A percentile compares a stretch with the other conserved stretches of the same genome.
These are phyloP conservation scores for Chlorencoelia australis DNA, from an alignment of 2,329 filamentous ascomycete genomes.

Conservation along the genomic window DNA sequence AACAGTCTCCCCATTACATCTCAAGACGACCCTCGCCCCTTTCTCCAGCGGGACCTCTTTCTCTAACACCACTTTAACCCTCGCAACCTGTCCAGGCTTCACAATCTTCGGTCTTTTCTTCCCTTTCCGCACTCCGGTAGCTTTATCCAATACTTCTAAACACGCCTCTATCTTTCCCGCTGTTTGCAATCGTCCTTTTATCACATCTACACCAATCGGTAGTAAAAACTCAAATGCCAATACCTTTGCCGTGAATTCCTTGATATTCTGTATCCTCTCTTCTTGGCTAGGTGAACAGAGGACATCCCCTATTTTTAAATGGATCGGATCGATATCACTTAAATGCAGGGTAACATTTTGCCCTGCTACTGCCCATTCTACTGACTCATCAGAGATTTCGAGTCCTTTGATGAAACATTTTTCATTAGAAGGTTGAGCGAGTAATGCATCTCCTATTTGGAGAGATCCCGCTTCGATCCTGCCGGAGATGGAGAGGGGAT, in stretches of 20 bases:
- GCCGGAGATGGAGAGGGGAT: constrained; percentile 75
- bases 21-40: constrained; percentile 69
- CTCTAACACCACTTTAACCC: constrained; percentile 66
- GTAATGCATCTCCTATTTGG: constrained; percentile 71
- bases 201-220: constrained; percentile 82
- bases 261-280: constrained; percentile 60
- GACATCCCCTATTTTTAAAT: constrained; percentile 77
- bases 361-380: constrained; percentile 86
- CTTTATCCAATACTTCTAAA: constrained; percentile 67
- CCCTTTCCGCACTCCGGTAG: constrained; percentile 53
- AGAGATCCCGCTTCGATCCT: constrained; percentile 76
- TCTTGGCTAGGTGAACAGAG: constrained; percentile 62
- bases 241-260: constrained; percentile 70
- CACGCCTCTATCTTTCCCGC: constrained; percentile 65
- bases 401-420: constrained; percentile 73
- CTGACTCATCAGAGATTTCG: constrained; percentile 60
- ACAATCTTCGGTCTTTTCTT: constrained; percentile 84
- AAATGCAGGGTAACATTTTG: constrained; percentile 83
- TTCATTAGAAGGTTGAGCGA: constrained; percentile 74
- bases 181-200: constrained; percentile 72
- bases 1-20: constrained; percentile 72
- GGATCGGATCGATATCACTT: constrained; percentile 71
- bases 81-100: constrained; percentile 66
- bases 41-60: constrained; percentile 69
- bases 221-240: constrained; percentile 83